A percentile compares a stretch with the other conserved stretches of the same genome.
These are phyloP conservation scores for Chlamydomonas applanata DNA, from an alignment of 139 green algal genomes.

Conservation along the genomic window DNA sequence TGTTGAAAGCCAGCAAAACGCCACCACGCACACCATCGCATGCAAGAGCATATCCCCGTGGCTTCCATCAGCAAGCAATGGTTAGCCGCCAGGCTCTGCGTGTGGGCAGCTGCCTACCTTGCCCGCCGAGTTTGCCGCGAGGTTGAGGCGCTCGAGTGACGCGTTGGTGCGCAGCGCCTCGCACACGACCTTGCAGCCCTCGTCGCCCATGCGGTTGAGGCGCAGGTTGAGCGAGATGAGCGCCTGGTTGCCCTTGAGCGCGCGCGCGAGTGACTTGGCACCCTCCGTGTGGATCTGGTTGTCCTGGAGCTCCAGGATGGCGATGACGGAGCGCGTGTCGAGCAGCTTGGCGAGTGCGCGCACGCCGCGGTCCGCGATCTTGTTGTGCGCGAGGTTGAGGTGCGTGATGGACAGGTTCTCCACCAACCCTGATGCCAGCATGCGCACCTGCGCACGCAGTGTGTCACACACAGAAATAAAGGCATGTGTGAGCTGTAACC, in stretches of 20 bases:
- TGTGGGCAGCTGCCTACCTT: constrained; percentile 9
- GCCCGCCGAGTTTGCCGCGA: constrained; percentile 59
- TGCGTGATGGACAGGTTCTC: constrained; percentile 83
- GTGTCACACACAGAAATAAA: background rate
- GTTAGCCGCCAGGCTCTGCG: no score
- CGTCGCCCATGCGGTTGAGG: constrained; percentile 76
- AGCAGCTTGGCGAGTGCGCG: constrained; percentile 76
- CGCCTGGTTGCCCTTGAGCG: constrained; percentile 52
- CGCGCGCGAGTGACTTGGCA: constrained; percentile 63
- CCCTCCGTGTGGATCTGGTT: constrained; percentile 77
- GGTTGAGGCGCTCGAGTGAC: constrained; percentile 58
- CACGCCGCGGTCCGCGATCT: constrained; percentile 68
- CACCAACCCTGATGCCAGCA: constrained; percentile 71
- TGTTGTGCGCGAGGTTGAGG: constrained; percentile 81
- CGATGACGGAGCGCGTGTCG: constrained; percentile 55
- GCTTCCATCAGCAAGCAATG: no score
- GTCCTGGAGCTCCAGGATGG: constrained; percentile 61
- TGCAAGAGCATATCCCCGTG: no score
- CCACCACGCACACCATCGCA: background rate
- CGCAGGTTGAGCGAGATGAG: constrained; percentile 53
- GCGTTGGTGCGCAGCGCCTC: constrained; percentile 31
- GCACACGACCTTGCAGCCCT: constrained; percentile 52
- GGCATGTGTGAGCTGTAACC: background rate
- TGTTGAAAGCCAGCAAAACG: no score
- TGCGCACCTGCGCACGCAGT: no score